Evolutionary conservation across 371 early-diverging fungal genomes (phyloP).

Genomic region (Coemansia linderi): DNA sequence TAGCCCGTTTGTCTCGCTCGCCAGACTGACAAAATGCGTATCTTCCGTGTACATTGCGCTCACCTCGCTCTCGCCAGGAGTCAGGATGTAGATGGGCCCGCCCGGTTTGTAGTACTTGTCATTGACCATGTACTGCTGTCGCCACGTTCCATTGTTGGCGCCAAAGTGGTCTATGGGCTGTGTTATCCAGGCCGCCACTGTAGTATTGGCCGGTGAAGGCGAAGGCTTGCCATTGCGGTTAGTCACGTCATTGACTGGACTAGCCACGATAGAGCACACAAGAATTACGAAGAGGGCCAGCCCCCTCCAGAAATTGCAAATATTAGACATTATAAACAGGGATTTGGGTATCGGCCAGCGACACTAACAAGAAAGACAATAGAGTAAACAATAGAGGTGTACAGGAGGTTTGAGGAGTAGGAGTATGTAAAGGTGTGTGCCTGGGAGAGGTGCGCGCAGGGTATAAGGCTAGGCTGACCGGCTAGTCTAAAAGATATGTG

Average conservation of each 20-base stretch:
- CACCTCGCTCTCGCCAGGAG: slow-evolving; percentile 10
- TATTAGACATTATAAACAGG: not conserved
- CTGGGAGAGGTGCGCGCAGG: not conserved
- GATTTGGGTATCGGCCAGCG: not conserved
- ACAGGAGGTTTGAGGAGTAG: not conserved
- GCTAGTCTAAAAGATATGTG: not conserved
- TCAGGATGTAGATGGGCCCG: slow-evolving; percentile 58
- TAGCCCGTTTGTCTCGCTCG: slow-evolving; percentile 55
- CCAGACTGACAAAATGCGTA: slow-evolving; percentile 19
- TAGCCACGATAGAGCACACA: not conserved
- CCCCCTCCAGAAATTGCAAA: not conserved
- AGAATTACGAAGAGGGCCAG: not conserved
- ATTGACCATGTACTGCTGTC: slow-evolving; percentile 64
- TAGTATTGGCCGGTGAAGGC: not conserved
- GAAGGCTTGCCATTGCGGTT: not conserved
- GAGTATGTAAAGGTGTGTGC: not conserved
- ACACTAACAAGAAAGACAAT: not conserved
- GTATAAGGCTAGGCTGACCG: not conserved
- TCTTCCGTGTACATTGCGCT: not conserved
- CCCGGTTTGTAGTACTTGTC: slow-evolving; percentile 61
- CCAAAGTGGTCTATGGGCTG: slow-evolving; percentile 65
- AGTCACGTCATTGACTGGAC: not conserved
- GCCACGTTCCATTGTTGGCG: slow-evolving; percentile 55
- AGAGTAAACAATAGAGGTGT: not conserved
- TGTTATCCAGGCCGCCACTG: slow-evolving; percentile 43